Percentiles rank a stretch among this genome's conserved stretches.
These are phyloP conservation scores for Acanthamoeba divionensis DNA, from an alignment of 208 protist species.

Conservation along the genomic window DNA sequence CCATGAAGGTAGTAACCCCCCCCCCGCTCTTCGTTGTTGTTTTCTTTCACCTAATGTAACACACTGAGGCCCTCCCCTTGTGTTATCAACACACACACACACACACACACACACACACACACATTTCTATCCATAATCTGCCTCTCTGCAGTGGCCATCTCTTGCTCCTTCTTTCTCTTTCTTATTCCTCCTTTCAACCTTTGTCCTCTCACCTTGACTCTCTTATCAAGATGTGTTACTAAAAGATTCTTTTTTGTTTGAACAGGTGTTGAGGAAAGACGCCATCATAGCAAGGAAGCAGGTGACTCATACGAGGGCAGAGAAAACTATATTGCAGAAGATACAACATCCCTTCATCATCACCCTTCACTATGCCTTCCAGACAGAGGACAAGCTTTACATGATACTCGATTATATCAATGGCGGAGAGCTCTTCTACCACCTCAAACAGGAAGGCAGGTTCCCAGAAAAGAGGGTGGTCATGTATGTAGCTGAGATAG, in stretches of 20 bases:
- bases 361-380: slow-evolving; percentile 93
- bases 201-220: too few relatives aligned
- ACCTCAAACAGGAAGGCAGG: slow-evolving; percentile 81
- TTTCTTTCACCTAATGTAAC: too few relatives aligned
- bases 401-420: slow-evolving; percentile 90
- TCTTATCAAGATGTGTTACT: too few relatives aligned
- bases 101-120: too few relatives aligned
- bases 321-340: slow-evolving; percentile 76
- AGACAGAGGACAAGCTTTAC: slow-evolving; percentile 89
- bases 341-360: slow-evolving; percentile 80
- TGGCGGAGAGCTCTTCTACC: slow-evolving; percentile 91
- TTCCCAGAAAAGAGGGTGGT: not conserved
- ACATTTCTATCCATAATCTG: too few relatives aligned
- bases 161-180: too few relatives aligned
- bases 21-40: too few relatives aligned
- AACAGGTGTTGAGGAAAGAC: slow-evolving; percentile 78
- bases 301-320: slow-evolving; percentile 72
- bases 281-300: slow-evolving; percentile 74
- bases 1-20: slow-evolving; percentile 87
- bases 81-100: too few relatives aligned
- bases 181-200: too few relatives aligned
- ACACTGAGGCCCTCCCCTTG: too few relatives aligned
- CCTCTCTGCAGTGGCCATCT: too few relatives aligned
- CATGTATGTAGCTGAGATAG: slow-evolving; percentile 74
- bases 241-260: too few relatives aligned